Evolutionary conservation across 495 filamentous ascomycete genomes (phyloP).

Genomic region (Tuber brumale): DNA sequence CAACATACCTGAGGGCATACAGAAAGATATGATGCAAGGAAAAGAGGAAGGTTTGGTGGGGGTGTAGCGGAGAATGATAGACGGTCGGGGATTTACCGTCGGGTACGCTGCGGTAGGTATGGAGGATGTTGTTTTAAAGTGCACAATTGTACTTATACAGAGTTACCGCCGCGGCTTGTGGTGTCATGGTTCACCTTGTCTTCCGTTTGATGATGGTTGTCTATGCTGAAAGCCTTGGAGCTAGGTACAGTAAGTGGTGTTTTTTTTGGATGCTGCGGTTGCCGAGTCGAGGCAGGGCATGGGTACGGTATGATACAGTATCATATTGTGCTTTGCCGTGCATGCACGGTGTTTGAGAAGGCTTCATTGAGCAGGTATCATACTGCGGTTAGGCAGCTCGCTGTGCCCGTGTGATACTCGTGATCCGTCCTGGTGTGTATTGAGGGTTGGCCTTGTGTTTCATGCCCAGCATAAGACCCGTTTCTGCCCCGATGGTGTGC

Average conservation of each 20-base stretch:
- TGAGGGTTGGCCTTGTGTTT: not conserved
- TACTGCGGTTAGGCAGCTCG: not conserved
- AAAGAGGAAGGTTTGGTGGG: not conserved
- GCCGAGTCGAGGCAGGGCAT: not conserved
- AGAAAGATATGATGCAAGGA: not conserved
- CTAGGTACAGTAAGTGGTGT: not conserved
- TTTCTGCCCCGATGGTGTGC: not conserved
- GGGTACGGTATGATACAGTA: not conserved
- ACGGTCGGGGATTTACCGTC: not conserved
- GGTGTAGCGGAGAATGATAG: not conserved
- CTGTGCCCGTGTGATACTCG: not conserved
- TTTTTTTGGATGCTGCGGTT: not conserved
- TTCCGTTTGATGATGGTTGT: not conserved
- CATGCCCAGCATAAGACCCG: not conserved
- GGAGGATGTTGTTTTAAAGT: not conserved
- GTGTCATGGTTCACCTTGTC: not conserved
- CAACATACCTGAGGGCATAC: too few relatives aligned
- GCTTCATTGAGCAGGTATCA: not conserved
- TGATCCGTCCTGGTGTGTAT: not conserved
- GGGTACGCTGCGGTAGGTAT: not conserved
- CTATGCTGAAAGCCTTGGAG: not conserved
- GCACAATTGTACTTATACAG: not conserved
- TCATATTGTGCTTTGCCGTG: too few relatives aligned
- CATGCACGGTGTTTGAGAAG: not conserved
- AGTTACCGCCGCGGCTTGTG: not conserved